These are phyloP conservation scores for Pichia nanzhaoensis DNA, from an alignment of 805 yeast species.

Conservation along the genomic window DNA sequence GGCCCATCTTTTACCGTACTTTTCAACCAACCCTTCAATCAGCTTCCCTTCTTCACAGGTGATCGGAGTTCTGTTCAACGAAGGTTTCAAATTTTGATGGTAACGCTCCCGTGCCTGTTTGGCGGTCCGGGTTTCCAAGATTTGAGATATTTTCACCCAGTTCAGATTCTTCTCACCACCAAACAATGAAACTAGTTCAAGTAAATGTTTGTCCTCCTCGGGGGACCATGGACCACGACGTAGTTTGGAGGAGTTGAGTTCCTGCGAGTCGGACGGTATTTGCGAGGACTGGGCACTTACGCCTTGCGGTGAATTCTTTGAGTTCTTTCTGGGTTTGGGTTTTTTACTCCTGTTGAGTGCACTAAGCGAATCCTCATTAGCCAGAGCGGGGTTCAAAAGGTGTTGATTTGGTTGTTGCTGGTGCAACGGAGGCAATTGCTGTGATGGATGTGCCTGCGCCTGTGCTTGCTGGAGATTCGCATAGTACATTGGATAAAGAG, in stretches of 20 bases:
- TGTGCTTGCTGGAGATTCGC: constrained; percentile 1
- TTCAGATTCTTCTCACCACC: constrained; percentile 60
- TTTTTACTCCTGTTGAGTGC: background rate
- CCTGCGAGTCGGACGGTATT: background rate
- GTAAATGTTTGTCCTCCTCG: constrained; percentile 66
- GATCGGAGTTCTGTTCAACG: constrained; percentile 74
- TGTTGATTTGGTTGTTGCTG: background rate
- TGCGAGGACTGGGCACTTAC: constrained; percentile 1
- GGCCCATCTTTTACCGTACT: constrained; percentile 89
- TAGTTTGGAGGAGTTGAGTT: constrained; percentile 12
- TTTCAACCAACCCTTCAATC: constrained; percentile 71
- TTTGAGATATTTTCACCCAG: constrained; percentile 81
- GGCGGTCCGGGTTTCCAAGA: constrained; percentile 72
- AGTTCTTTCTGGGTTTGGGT: too few relatives aligned
- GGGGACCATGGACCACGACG: constrained; percentile 89
- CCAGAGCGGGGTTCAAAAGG: background rate
- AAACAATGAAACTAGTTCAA: constrained; percentile 59
- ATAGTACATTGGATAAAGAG: background rate
- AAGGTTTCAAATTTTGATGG: constrained; percentile 86
- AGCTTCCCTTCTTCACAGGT: constrained; percentile 76
- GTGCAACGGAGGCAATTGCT: background rate
- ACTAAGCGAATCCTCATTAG: background rate
- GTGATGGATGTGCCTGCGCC: background rate
- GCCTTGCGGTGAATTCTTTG: constrained; percentile 5
- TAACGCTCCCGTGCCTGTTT: constrained; percentile 89